Base-by-base conservation (phyloP, 192 early-diverging fungal genomes). In the Powellomyces hirtus region DNA sequence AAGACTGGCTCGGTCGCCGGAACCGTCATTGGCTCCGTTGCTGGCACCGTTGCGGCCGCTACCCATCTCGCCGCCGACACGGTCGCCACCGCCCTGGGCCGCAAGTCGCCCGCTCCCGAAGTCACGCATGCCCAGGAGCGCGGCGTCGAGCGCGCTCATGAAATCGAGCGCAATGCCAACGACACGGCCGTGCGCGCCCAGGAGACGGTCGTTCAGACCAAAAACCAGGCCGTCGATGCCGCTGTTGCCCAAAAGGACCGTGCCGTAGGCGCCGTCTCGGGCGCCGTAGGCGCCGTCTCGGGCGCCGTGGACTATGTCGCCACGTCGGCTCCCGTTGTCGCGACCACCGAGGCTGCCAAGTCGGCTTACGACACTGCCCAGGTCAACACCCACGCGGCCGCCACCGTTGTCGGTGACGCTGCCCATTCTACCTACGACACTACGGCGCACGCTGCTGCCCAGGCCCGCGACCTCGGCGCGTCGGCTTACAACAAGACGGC, bases 321-420 rank as follows among this genome's bases (percentile, higher is more conserved):
- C 38, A 58, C 18, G 1, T 69, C 67, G 0, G 29, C 20, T n/a
- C 67, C 67, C 44, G 58, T 69, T 29, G 50, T 55, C 13, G 67
- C 67, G 4, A 60, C 67, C 38, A 69, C 67, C 58, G 27, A 22
- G 14, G 35, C 67, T 4, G 36, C 67, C 33, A 4, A 16, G 0
- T 30, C 20, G 7, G 67, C 67, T 16, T 69, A 44, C 1, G 57
- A 60, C 49, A 13, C 50, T 13, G 67, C 67, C 13, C 27, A 50
- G 35, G 57, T 27, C 33, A 69, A 50, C 38, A 50, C 45, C 16
- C 11, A 38, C 40, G 57, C 67, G 5, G 67, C 57, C 8, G 56
- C 33, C 2, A 69, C 67, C 29, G 29, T 69, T 44, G 67, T 40
- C 44, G 67, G 67, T 26, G 67, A 69, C 29, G 58, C 58, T 26